phyloP scores from a whole-genome alignment of 1,139 yeast species.

The Nakaseomyces uthaithaninus region DNA sequence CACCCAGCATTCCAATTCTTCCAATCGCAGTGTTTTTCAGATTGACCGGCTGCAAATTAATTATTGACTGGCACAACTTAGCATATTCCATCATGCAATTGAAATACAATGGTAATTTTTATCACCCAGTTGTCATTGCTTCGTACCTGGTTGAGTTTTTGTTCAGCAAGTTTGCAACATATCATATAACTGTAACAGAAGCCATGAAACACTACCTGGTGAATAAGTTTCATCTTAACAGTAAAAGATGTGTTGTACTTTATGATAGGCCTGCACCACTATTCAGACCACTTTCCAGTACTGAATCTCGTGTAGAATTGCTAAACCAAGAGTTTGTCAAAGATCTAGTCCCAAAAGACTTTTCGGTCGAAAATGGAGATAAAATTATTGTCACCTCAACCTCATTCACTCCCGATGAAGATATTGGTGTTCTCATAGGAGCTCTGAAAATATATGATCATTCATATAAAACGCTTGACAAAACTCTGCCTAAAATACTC shows the following conservation, averaged over 20 bases:
- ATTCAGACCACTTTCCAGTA: constrained; percentile 45
- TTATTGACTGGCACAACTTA: constrained; percentile 95
- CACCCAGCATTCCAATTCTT: constrained; percentile 84
- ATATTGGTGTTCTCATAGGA: constrained; percentile 58
- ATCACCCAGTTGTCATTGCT: constrained; percentile 55
- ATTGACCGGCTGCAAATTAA: constrained; percentile 51
- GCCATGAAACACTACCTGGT: constrained; percentile 59
- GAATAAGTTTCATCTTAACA: constrained; percentile 41
- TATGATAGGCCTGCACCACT: constrained; percentile 70
- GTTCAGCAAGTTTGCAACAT: constrained; percentile 55
- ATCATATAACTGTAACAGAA: constrained; percentile 74
- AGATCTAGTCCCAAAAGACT: constrained; percentile 36
- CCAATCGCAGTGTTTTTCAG: constrained; percentile 53
- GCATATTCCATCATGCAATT: constrained; percentile 78
- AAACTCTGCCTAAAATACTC: constrained; percentile 42
- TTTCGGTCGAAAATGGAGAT: constrained; percentile 36
- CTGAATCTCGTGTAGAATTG: constrained; percentile 19
- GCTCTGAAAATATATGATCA: constrained; percentile 59
- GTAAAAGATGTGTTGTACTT: constrained; percentile 40
- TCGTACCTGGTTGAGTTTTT: constrained; percentile 50
- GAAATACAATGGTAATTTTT: constrained; percentile 39
- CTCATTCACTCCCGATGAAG: constrained; percentile 94
- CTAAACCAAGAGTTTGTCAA: constrained; percentile 35
- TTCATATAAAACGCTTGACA: constrained; percentile 21
- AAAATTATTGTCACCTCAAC: constrained; percentile 76